These are phyloP conservation scores for Microbotryum violaceum DNA, from an alignment of 1,284 basidiomycete genomes.

Conservation along the genomic window DNA sequence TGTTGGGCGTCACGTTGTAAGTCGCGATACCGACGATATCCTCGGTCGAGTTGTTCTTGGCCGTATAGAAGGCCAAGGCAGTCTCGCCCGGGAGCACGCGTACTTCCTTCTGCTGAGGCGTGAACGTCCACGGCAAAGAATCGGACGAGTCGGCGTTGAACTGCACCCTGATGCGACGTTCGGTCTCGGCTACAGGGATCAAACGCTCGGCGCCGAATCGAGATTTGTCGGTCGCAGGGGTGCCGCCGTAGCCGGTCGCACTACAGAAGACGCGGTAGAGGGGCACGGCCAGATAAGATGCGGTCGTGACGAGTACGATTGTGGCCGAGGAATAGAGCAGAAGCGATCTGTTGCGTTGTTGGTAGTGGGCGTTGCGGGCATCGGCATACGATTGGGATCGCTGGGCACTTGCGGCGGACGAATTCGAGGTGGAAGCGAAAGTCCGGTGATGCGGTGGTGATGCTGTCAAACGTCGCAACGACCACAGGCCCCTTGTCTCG, in stretches of 20 bases:
- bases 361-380: conserved; percentile 16
- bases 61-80: conserved; percentile 91
- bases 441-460: background rate
- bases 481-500: too few relatives aligned
- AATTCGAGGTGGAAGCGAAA: background rate
- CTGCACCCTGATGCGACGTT: conserved; percentile 67
- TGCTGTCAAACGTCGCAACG: background rate
- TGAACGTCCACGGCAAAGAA: conserved; percentile 86
- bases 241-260: conserved; percentile 92
- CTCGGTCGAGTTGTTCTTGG: conserved; percentile 71
- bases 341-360: conserved; percentile 27
- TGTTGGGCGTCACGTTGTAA: conserved; percentile 89
- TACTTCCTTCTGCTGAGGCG: conserved; percentile 82
- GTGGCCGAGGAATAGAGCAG: conserved; percentile 34
- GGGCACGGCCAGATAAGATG: conserved; percentile 92
- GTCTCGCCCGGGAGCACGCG: conserved; percentile 92
- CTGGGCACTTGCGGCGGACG: conserved; percentile 12
- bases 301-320: conserved; percentile 69
- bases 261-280: conserved; percentile 96
- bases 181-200: conserved; percentile 57
- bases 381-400: conserved; percentile 8
- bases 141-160: conserved; percentile 91
- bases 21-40: conserved; percentile 98
- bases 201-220: conserved; percentile 74
- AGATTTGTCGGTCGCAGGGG: conserved; percentile 76